Evolutionary conservation across 2,329 filamentous ascomycete species (phyloP).

Genomic region (Periconia macrospinosa): DNA sequence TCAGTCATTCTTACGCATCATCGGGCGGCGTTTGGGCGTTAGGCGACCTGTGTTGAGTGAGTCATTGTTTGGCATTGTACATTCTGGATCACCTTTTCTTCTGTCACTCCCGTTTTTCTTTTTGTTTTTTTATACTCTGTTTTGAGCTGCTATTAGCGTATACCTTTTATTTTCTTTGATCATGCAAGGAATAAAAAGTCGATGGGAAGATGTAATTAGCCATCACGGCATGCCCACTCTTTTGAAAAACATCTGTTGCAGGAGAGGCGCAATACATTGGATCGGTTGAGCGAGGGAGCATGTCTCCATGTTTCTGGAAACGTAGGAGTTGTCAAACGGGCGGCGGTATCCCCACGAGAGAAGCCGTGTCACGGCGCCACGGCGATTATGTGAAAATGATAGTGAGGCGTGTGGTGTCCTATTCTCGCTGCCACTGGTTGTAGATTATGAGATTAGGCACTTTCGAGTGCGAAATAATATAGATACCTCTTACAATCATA

Average conservation of each 20-base stretch:
- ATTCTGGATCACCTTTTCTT: slow-evolving; percentile 11
- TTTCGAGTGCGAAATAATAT: slow-evolving; percentile 6
- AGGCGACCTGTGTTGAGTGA: slow-evolving; percentile 9
- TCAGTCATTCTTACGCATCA: slow-evolving; percentile 22
- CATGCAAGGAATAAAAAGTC: slow-evolving; percentile 19
- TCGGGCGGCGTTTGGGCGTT: slow-evolving; percentile 41
- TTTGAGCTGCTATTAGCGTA: slow-evolving; percentile 5
- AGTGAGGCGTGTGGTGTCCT: slow-evolving; percentile 2
- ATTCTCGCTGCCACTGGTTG: slow-evolving; percentile 15
- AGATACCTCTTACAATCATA: slow-evolving; percentile 3
- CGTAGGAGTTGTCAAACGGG: neutral
- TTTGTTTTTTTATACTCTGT: slow-evolving; percentile 4
- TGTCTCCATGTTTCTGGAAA: neutral
- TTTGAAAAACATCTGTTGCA: slow-evolving; percentile 3
- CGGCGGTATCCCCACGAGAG: neutral
- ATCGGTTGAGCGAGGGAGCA: slow-evolving; percentile 4
- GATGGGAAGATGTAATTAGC: slow-evolving; percentile 29
- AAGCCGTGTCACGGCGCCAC: slow-evolving; percentile 1
- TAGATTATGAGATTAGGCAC: slow-evolving; percentile 21
- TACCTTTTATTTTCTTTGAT: slow-evolving; percentile 8
- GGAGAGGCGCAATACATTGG: slow-evolving; percentile 6
- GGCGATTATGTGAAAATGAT: slow-evolving; percentile 21
- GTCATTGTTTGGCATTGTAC: slow-evolving; percentile 15
- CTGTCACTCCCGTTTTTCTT: slow-evolving; percentile 7
- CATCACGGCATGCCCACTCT: slow-evolving; percentile 10